Base-by-base conservation (phyloP, 1,284 basidiomycete species). In the Microbotryum scabiosae region DNA sequence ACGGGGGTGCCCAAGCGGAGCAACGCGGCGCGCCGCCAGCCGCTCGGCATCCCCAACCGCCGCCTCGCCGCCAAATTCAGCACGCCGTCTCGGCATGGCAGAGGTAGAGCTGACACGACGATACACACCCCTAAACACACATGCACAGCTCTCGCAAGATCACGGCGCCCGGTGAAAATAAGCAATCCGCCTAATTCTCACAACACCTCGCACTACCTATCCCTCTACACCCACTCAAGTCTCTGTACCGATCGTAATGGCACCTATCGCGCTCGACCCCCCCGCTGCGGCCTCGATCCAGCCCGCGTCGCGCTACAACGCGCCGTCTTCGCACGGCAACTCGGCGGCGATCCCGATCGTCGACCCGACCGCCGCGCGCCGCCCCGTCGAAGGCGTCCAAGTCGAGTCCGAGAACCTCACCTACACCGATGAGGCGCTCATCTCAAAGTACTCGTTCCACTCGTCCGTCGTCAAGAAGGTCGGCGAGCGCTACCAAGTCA, bases 291-390 rank as follows among this genome's bases (percentile, higher is more conserved):
- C 52, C 28, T 36, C 55, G 16, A 32, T 32, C 28, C 53, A 28
- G 26, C 45, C 60, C 32, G 45, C 25, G 32, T 26, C 26, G 41
- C 58, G 43, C 47, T n/a, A 50, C 51, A 46, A 58, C 21, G 30
- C 60, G 18, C n/a, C 44, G 14, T 30, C 49, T 53, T 20, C 50
- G 18, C 32, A 44, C 46, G 32, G 32, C 45, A 59, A 50, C 51
- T 26, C 50, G 21, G 20, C 26, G 45, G 54, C 47, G 14, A 25
- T 32, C 12, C 23, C 53, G 41, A 51, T 46, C 49, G 78, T 92
- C 71, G 91, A 96, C 75, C 88, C 91, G 59, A 93, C 88, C 62
- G 85, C 91, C 51, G 85, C 79, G 61, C 85, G 90, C 73, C 84
- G 71, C 49, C 61, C 85, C 66, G 81, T 84, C 62, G 79, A 86